Evolutionary conservation across 1,139 yeast genomes (phyloP).

Genomic region (Candida glucosophila): DNA sequence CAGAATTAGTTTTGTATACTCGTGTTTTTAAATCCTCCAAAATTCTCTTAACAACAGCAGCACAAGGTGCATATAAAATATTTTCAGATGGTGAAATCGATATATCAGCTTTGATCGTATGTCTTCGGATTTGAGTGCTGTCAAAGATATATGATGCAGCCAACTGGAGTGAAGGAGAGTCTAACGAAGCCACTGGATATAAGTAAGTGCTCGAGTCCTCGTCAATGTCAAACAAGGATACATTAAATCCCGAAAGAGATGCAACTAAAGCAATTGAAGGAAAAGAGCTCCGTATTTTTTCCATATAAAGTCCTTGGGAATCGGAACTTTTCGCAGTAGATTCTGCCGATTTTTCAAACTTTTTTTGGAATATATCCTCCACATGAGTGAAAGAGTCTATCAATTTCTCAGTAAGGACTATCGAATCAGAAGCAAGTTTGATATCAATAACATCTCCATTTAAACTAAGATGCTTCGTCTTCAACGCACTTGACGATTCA

Average conservation of each 20-base stretch:
- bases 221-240: slow-evolving; percentile 41
- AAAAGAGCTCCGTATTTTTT: slow-evolving; percentile 21
- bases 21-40: slow-evolving; percentile 35
- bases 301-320: no score
- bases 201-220: slow-evolving; percentile 33
- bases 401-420: no score
- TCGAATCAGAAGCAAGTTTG: slow-evolving; percentile 46
- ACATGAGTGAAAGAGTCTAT: no score
- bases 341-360: no score
- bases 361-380: no score
- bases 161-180: slow-evolving; percentile 70
- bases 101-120: slow-evolving; percentile 44
- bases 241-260: slow-evolving; percentile 65
- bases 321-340: no score
- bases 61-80: slow-evolving; percentile 60
- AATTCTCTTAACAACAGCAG: slow-evolving; percentile 66
- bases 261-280: slow-evolving; percentile 45
- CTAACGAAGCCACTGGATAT: no score
- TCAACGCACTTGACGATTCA: slow-evolving; percentile 18
- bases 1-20: slow-evolving; percentile 16
- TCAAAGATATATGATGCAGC: slow-evolving; percentile 27
- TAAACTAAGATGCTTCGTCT: slow-evolving; percentile 35
- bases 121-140: slow-evolving; percentile 22
- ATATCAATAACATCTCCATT: slow-evolving; percentile 66
- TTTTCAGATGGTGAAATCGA: slow-evolving; percentile 69